These are phyloP conservation scores for Cladosporium phlei DNA, from an alignment of 2,329 filamentous ascomycete genomes.

Conservation along the genomic window DNA sequence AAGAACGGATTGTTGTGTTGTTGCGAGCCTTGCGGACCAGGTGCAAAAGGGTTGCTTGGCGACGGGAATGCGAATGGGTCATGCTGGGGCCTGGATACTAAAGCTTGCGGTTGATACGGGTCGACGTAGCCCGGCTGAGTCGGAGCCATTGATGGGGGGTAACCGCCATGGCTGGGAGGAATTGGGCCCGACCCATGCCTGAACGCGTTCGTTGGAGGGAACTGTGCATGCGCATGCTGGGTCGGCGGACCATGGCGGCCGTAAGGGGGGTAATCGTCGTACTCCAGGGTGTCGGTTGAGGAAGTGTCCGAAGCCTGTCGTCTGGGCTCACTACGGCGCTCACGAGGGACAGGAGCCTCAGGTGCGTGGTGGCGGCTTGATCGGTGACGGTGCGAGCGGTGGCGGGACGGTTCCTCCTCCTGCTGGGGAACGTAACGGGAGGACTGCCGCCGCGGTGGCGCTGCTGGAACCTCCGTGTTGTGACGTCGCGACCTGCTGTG, in stretches of 20 bases:
- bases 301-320: conserved; percentile 33
- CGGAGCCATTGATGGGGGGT: conserved; percentile 28
- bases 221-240: too few species aligned
- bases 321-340: conserved; percentile 16
- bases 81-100: conserved; percentile 26
- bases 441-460: conserved; percentile 33
- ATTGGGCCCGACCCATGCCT: conserved; percentile 22
- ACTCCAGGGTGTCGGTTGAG: conserved; percentile 38
- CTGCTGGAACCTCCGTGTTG: conserved; percentile 31
- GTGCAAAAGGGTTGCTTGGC: conserved; percentile 36
- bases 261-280: conserved; percentile 42
- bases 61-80: conserved; percentile 36
- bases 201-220: conserved; percentile 25
- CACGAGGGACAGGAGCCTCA: conserved; percentile 16
- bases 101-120: conserved; percentile 26
- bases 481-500: conserved; percentile 28
- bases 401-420: conserved; percentile 23
- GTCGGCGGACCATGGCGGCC: conserved; percentile 34
- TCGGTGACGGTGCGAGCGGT: conserved; percentile 22
- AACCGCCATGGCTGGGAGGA: conserved; percentile 30
- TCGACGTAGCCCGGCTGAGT: conserved; percentile 22
- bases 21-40: conserved; percentile 19
- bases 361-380: conserved; percentile 23
- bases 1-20: conserved; percentile 34
- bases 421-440: conserved; percentile 30